These are phyloP conservation scores for Andrographis paniculata DNA, from an alignment of 305 asterid species.

Conservation along the genomic window DNA sequence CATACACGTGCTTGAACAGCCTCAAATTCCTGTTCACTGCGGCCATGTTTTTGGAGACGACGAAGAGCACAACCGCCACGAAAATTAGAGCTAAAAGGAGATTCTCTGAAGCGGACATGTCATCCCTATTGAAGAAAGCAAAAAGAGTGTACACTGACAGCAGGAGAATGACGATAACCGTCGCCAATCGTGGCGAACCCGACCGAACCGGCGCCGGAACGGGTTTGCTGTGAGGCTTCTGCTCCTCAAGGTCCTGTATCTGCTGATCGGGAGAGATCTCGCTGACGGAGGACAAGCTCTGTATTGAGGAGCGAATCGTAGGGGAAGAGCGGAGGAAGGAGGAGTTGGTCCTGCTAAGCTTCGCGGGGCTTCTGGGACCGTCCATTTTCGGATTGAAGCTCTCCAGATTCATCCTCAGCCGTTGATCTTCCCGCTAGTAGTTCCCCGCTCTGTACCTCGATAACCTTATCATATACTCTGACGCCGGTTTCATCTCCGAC, in stretches of 20 bases:
- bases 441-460: constrained; percentile 46
- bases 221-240: constrained; percentile 69
- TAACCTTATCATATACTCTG: constrained; percentile 36
- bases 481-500: constrained; percentile 59
- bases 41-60: constrained; percentile 38
- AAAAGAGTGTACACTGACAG: constrained; percentile 47
- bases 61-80: constrained; percentile 53
- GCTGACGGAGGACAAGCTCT: constrained; percentile 22
- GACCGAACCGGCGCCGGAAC: constrained; percentile 23
- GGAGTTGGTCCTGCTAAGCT: constrained; percentile 23
- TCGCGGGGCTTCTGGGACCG: constrained; percentile 34
- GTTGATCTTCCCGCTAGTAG: constrained; percentile 17
- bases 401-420: constrained; percentile 20
- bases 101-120: constrained; percentile 49
- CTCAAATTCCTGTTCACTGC: constrained; percentile 27
- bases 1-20: constrained; percentile 29
- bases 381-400: constrained; percentile 75
- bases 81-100: constrained; percentile 49
- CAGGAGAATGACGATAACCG: constrained; percentile 31
- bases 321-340: constrained; percentile 30
- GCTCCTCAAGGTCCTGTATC: constrained; percentile 39
- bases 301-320: constrained; percentile 26
- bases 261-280: constrained; percentile 17
- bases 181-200: constrained; percentile 27
- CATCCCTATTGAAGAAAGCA: constrained; percentile 39